Evolutionary conservation across 1,139 yeast species (phyloP), one percentile per base, ranked within the genome.

Genomic region (Blastobotrys aristatus): DNA sequence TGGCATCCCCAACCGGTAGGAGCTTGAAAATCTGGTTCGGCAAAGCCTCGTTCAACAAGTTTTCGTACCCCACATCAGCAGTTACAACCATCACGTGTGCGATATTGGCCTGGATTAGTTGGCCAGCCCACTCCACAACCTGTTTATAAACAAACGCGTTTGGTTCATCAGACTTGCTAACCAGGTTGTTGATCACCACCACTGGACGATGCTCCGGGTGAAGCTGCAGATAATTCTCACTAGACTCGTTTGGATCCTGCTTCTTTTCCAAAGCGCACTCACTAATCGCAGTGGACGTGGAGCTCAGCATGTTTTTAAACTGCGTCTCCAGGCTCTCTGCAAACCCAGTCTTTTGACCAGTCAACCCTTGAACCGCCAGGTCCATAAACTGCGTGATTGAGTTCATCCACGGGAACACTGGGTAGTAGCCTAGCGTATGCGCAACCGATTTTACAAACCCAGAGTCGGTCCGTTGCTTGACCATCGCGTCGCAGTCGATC

Each of bases 301-400:
- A 77, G 44, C 79, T 76, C 40, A 92, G 74, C 80, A 92, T 90
- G 55, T 83, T 82, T 64, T 86, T 82, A 54, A 85, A 76, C 63
- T 89, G 97, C 0, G 85, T 72, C 55, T 92, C 97, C 51, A 82
- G 82, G 1, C 88, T 73, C 63, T 92, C 97, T 27, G 95, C 79
- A 47, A 92, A 72, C 0, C 97, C 97, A 1, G 96, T 84, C 60
- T 88, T 88, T 64, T 89, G 97, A 0, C 98, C 98, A 1, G 96
- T 89, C 40, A 92, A 64, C 47, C 97, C 92, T 63, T 88, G 96
- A 14, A 86, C 85, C 47, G 82, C 89, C 57, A 94, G 74, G 66
- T 92, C 98, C 46, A 88, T 70, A 52, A 89, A 83, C 52, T 80
- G 80, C 0, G 96, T 80, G 21, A 90, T 70, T 4, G 86, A 78